A percentile compares a stretch with the other conserved stretches of the same genome.
These are phyloP conservation scores for Aspergillus homomorphus DNA, from an alignment of 495 filamentous ascomycete species.

Conservation along the genomic window DNA sequence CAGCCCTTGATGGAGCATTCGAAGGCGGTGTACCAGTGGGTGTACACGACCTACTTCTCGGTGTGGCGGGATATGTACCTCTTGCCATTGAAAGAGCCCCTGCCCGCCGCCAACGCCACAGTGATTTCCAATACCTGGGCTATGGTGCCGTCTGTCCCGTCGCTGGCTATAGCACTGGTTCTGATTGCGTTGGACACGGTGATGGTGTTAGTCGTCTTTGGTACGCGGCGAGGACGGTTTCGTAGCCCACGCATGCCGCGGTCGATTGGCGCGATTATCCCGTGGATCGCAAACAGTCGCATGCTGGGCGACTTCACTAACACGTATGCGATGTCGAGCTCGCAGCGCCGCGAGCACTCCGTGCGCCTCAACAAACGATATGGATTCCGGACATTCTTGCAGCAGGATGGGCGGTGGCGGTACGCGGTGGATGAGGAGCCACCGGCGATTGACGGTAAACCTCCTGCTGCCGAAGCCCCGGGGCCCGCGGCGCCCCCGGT, in stretches of 20 bases:
- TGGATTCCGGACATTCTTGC: constrained; percentile 36
- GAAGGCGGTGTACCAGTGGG: constrained; percentile 41
- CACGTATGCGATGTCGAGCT: constrained; percentile 34
- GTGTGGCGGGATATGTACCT: constrained; percentile 40
- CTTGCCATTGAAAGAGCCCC: constrained; percentile 21
- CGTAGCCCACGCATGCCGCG: constrained; percentile 39
- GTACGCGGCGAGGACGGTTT: constrained; percentile 39
- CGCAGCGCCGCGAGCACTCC: constrained; percentile 31
- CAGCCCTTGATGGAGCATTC: constrained; percentile 26
- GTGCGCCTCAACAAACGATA: constrained; percentile 33
- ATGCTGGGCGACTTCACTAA: constrained; percentile 38
- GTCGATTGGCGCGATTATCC: constrained; percentile 38
- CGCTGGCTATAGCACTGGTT: constrained; percentile 29
- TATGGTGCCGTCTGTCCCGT: constrained; percentile 36
- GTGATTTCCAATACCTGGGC: constrained; percentile 35
- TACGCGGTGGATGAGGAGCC: constrained; percentile 41
- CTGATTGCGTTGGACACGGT: constrained; percentile 39
- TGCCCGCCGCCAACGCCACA: constrained; percentile 27
- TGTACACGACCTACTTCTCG: constrained; percentile 42
- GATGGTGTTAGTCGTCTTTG: constrained; percentile 39
- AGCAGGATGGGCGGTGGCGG: constrained; percentile 32
- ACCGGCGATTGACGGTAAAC: not conserved
- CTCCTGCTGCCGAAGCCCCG: constrained; percentile 2
- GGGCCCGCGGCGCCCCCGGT: not conserved
- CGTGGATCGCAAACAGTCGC: constrained; percentile 40